These are phyloP conservation scores for Suillus subaureus DNA, from an alignment of 768 basidiomycete genomes.

Conservation along the genomic window DNA sequence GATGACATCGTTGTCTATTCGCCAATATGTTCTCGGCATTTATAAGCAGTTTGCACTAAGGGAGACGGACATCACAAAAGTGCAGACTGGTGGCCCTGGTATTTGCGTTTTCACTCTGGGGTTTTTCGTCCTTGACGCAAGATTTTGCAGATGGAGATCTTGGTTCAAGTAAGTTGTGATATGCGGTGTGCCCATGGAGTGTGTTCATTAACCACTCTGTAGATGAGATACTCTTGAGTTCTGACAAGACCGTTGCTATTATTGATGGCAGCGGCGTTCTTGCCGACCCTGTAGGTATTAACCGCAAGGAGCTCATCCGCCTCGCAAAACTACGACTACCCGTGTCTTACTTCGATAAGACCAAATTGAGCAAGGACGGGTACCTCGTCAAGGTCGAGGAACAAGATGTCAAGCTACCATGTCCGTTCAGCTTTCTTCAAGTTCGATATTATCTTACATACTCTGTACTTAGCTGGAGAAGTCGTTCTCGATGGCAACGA, in stretches of 20 bases:
- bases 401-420: slow-evolving; percentile 88
- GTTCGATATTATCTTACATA: not conserved
- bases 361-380: slow-evolving; percentile 90
- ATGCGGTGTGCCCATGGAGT: not conserved
- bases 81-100: slow-evolving; percentile 94
- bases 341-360: slow-evolving; percentile 78
- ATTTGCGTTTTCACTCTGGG: slow-evolving; percentile 10
- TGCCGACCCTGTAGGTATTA: slow-evolving; percentile 85
- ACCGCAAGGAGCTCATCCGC: slow-evolving; percentile 86
- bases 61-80: slow-evolving; percentile 94
- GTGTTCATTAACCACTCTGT: slow-evolving; percentile 9
- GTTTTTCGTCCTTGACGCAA: slow-evolving; percentile 5
- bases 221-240: slow-evolving; percentile 95
- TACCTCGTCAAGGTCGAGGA: slow-evolving; percentile 94
- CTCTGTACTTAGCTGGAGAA: slow-evolving; percentile 71
- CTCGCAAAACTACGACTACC: slow-evolving; percentile 87
- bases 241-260: slow-evolving; percentile 91
- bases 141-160: slow-evolving; percentile 79
- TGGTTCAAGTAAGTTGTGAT: slow-evolving; percentile 66
- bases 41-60: slow-evolving; percentile 92
- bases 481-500: slow-evolving; percentile 92
- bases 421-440: slow-evolving; percentile 49
- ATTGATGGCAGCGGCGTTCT: slow-evolving; percentile 97
- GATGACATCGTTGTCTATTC: slow-evolving; percentile 93
- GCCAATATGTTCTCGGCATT: slow-evolving; percentile 93